Conservation (phyloP, 495 filamentous ascomycete species). For the Penicillium turbatum region DNA sequence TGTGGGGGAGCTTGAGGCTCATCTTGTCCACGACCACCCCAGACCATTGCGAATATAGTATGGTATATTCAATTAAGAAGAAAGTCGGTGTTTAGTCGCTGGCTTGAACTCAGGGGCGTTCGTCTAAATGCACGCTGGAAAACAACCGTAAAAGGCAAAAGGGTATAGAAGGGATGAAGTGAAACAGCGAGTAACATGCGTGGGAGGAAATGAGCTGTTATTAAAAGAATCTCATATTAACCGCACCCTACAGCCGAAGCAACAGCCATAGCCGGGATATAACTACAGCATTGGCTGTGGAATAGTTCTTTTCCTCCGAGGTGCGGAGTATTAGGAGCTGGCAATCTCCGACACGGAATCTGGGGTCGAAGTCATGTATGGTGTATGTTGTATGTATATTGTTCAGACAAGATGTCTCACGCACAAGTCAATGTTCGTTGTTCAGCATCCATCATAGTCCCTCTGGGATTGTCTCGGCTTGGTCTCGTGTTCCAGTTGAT, state of each 20-base stretch:
- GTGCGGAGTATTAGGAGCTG: background rate
- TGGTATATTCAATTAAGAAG: background rate
- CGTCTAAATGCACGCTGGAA: background rate
- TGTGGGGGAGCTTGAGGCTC: constrained; percentile 24
- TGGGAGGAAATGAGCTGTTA: background rate
- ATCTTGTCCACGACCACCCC: constrained; percentile 29
- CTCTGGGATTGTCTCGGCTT: background rate
- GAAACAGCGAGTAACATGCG: constrained; percentile 2
- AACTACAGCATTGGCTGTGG: constrained; percentile 8
- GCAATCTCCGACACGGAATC: constrained; percentile 1
- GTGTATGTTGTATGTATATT: too few relatives aligned
- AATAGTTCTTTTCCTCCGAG: constrained; percentile 9
- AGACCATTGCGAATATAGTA: constrained; percentile 27
- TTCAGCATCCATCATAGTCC: background rate
- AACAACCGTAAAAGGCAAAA: background rate
- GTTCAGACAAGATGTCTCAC: background rate
- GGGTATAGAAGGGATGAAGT: background rate
- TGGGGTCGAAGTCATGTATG: background rate
- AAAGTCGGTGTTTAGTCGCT: background rate
- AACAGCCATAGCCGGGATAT: constrained; percentile 16
- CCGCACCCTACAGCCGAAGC: constrained; percentile 12
- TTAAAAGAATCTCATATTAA: constrained; percentile 3
- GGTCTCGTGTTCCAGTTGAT: background rate
- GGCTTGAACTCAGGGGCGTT: background rate
- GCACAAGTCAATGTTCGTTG: background rate